A percentile compares a stretch with the other conserved stretches of the same genome.
Conservation (phyloP, 441 rosid species). For the Kokia cookei region DNA sequence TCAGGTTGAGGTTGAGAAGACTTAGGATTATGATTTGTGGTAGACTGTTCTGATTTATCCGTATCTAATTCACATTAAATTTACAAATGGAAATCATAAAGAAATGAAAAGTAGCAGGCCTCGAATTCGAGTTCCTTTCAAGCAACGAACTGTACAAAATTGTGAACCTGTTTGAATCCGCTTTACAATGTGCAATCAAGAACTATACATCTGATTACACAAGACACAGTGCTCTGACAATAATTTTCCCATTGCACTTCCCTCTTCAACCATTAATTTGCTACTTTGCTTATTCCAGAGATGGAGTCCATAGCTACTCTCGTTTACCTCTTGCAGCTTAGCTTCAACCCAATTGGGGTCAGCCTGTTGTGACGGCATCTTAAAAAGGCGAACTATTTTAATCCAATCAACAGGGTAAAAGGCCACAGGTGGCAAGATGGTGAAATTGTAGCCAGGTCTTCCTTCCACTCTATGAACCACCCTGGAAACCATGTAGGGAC, state of each 20-base stretch:
- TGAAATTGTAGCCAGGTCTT: slow-evolving; percentile 28
- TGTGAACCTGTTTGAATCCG: not conserved
- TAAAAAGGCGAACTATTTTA: slow-evolving; percentile 36
- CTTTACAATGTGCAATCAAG: slow-evolving; percentile 8
- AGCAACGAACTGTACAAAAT: not conserved
- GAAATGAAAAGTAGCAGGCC: not conserved
- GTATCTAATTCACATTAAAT: not conserved
- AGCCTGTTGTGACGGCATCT: slow-evolving; percentile 24
- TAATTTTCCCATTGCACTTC: slow-evolving; percentile 42
- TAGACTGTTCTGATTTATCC: slow-evolving; percentile 13
- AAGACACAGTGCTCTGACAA: slow-evolving; percentile 37
- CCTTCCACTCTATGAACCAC: slow-evolving; percentile 32
- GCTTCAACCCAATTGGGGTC: slow-evolving; percentile 26
- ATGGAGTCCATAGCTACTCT: slow-evolving; percentile 41
- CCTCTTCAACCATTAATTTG: slow-evolving; percentile 32
- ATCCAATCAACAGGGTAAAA: slow-evolving; percentile 60
- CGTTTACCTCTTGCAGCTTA: slow-evolving; percentile 34
- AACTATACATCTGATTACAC: slow-evolving; percentile 28
- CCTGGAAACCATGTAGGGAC: slow-evolving; percentile 59
- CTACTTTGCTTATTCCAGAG: slow-evolving; percentile 58
- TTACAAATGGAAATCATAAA: not conserved
- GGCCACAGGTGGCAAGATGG: slow-evolving; percentile 41
- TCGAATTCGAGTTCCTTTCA: not conserved
- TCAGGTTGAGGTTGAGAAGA: slow-evolving; percentile 24
- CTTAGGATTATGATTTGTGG: slow-evolving; percentile 39